Base-by-base conservation (phyloP, 179 eudicot species). In the Spergularia azorica region DNA sequence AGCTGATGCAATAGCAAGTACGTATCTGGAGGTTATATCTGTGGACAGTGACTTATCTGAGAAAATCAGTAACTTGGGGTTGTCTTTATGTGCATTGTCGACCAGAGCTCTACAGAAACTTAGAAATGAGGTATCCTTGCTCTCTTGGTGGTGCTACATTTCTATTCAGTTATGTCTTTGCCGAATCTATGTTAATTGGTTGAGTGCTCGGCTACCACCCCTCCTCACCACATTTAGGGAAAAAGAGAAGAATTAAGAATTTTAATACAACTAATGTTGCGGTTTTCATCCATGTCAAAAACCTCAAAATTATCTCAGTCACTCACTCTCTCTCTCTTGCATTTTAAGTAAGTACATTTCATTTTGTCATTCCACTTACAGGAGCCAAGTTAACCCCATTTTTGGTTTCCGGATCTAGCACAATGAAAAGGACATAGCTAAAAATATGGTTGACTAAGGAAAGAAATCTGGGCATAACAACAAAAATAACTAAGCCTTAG, bases 1-100 rank as follows among this genome's bases (percentile, higher is more conserved):
- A 76, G 96, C 98, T 64, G 99, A 95, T 86, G 97, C 93, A 48
- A 88, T 95, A 63, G 93, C 98, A 76, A 89, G 96, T 86, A 83
- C 90, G 80, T 93, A 90, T 82, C 80, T 93, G 88, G 97, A 95
- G 87, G 94, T 94, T 82, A 83, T 90, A 63, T 92, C 97, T n/a
- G 89, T 89, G 39, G 97, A 90, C 58, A 82, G 91, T 84, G 80
- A 82, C 80, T 79, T 87, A 74, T 90, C 96, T 59, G 85, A 79
- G 69, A 91, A 90, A 85, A 85, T 94, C 76, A 88, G 89, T 79
- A 84, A 76, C 79, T 86, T 86, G 69, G 95, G 91, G 76, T 73
- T 91, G 86, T 88, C 86, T 74, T 77, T 93, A 84, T 93, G 99
- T 76, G 76, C 90, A 61, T 80, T 93, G 79, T 91, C 99, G 38